Base-by-base conservation (phyloP, 495 filamentous ascomycete species). In the Penicillium odoratum region DNA sequence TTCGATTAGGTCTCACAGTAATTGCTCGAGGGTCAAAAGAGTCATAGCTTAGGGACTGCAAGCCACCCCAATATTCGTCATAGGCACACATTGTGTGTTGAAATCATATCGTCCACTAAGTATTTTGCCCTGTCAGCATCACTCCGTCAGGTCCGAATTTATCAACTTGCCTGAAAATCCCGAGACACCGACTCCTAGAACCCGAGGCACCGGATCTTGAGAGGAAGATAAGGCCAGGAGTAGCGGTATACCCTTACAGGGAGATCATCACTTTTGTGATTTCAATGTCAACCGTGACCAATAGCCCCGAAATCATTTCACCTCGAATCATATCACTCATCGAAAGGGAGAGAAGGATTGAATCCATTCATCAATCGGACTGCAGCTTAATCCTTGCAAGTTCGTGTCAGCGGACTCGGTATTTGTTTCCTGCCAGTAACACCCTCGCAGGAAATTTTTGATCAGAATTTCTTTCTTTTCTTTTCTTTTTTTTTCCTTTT, bases 361-460 rank as follows among this genome's bases (percentile, higher is more conserved):
- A 49, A 55, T 33, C n/a, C 34, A 57, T 40, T 65, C 61, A 48
- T 52, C 54, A 68, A 63, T 53, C n/a, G 55, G 56, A 15, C 66
- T 61, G 63, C 66, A 63, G 51, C 56, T 57, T 44, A 26, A 36
- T 47, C 51, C 56, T 40, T 46, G 51, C 28, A 48, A 10, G 9
- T 55, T 44, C 43, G 53, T 66, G 44, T 68, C 60, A 63, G 66
- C 66, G 66, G 66, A 68, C 66, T 54, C 38, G 48, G 26, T 34
- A 53, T 28, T 44, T 21, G 29, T 48, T 48, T 26, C 6, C 46
- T 11, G 46, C 21, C 21, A 21, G 21, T 21, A 1, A 21, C 21
- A 21, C 21, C 21, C 21, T 21, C 21, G 21, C 21, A 21, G 21
- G 21, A 21, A 21, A 21, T 2, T 21, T 21, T 21, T 21, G 21